Conservation (phyloP, 345 rosid genomes). For the Pseudoturritis turrita region DNA sequence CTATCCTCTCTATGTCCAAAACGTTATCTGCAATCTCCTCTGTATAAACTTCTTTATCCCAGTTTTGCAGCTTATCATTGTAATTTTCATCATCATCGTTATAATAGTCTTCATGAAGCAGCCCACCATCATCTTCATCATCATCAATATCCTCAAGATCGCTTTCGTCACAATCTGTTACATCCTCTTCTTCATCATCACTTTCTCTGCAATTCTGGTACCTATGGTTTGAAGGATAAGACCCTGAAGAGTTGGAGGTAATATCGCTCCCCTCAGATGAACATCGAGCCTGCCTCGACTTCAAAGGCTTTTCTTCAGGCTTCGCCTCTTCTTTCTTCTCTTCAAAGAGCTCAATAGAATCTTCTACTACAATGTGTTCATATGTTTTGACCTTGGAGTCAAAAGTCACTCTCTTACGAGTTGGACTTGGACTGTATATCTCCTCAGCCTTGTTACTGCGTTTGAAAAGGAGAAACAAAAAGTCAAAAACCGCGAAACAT, state of each 20-base stretch:
- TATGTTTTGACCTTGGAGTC: conserved; percentile 61
- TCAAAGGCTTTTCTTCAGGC: conserved; percentile 17
- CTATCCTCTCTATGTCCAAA: conserved; percentile 21
- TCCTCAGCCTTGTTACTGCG: conserved; percentile 41
- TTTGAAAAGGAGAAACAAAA: neutral
- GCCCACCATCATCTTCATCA: neutral
- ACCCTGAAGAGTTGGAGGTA: conserved; percentile 49
- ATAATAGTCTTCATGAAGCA: conserved; percentile 28
- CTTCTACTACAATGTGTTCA: conserved; percentile 48
- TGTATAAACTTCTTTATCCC: conserved; percentile 15
- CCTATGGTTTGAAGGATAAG: conserved; percentile 67
- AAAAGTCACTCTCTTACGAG: conserved; percentile 75
- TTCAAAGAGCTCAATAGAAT: conserved; percentile 31
- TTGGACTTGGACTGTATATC: conserved; percentile 31
- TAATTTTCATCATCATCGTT: conserved; percentile 21
- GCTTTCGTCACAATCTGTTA: conserved; percentile 38
- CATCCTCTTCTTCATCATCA: conserved; percentile 52
- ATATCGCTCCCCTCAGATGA: conserved; percentile 54
- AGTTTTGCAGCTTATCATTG: conserved; percentile 14
- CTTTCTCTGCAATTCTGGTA: conserved; percentile 74
- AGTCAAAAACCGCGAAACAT: neutral
- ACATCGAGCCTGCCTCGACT: conserved; percentile 38
- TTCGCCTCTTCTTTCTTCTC: conserved; percentile 34
- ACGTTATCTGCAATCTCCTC: conserved; percentile 33
- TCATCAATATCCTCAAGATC: conserved; percentile 35